These are phyloP conservation scores for Penicillium sp. DNA, from an alignment of 2,329 filamentous ascomycete species.

Conservation along the genomic window DNA sequence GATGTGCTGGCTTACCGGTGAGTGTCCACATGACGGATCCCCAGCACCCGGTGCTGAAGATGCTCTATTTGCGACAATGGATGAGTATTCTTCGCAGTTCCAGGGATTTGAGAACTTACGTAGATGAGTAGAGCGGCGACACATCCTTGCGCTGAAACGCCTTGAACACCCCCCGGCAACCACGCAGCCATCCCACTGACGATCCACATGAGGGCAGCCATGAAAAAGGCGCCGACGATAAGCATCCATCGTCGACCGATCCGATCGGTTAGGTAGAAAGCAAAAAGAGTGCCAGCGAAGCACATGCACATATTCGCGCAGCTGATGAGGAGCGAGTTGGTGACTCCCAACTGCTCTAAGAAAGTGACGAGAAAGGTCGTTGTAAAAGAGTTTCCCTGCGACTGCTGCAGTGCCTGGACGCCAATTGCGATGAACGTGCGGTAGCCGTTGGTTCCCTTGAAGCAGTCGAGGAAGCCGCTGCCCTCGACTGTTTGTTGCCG, in stretches of 20 bases:
- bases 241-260: conserved; percentile 9
- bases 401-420: conserved; percentile 17
- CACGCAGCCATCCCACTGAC: too few relatives aligned
- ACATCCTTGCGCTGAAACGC: too few relatives aligned
- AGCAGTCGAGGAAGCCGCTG: conserved; percentile 7
- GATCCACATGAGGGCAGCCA: conserved; percentile 8
- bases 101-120: too few relatives aligned
- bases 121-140: too few relatives aligned
- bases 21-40: conserved; percentile 28
- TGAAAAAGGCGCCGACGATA: conserved; percentile 6
- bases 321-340: conserved; percentile 13
- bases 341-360: conserved; percentile 11
- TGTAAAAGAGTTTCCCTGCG: conserved; percentile 16
- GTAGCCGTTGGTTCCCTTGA: conserved; percentile 10
- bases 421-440: conserved; percentile 11
- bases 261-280: conserved; percentile 12
- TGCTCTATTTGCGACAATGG: too few relatives aligned
- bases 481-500: conserved; percentile 5
- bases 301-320: too few relatives aligned
- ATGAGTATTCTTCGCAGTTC: too few relatives aligned
- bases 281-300: conserved; percentile 8
- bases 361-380: conserved; percentile 16
- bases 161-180: too few relatives aligned
- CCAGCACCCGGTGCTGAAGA: too few relatives aligned
- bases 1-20: too few relatives aligned